A percentile compares a stretch with the other conserved stretches of the same genome.
These are phyloP conservation scores for Epithele typhae DNA, from an alignment of 768 basidiomycete genomes.

Conservation along the genomic window DNA sequence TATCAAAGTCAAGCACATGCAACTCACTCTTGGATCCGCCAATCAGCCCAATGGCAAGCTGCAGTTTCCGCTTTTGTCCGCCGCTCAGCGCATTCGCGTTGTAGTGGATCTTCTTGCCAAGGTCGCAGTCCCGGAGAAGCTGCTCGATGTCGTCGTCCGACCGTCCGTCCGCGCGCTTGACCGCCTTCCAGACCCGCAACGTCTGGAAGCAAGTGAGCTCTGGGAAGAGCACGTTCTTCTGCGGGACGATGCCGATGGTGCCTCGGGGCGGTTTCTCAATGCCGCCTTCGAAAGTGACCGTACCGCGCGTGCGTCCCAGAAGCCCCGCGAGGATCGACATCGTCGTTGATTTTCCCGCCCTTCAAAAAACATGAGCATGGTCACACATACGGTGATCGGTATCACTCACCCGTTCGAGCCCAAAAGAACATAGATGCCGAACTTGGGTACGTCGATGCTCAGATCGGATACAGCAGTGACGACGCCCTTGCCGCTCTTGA, in stretches of 20 bases:
- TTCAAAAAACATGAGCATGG: constrained; percentile 19
- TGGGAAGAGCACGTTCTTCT: constrained; percentile 22
- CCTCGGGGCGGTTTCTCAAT: no score
- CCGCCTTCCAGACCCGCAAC: constrained; percentile 4
- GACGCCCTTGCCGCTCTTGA: constrained; percentile 39
- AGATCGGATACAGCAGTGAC: constrained; percentile 66
- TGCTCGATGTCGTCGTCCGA: constrained; percentile 57
- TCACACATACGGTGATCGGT: no score
- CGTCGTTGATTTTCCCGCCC: no score
- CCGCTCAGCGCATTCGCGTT: constrained; percentile 68
- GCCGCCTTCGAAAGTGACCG: no score
- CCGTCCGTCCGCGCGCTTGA: constrained; percentile 20
- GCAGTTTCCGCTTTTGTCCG: constrained; percentile 80
- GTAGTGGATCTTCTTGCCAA: constrained; percentile 62
- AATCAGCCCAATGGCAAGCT: constrained; percentile 75
- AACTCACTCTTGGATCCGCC: constrained; percentile 67
- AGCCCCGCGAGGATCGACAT: no score
- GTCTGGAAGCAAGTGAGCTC: no score
- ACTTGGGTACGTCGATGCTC: constrained; percentile 63
- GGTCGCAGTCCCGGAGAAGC: constrained; percentile 66
- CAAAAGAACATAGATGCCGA: constrained; percentile 72
- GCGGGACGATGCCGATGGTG: no score
- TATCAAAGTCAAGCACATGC: not conserved
- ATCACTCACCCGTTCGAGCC: constrained; percentile 64
- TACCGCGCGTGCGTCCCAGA: no score